phyloP scores from a whole-genome alignment of 768 basidiomycete species.

The Tulasnella sp. region DNA sequence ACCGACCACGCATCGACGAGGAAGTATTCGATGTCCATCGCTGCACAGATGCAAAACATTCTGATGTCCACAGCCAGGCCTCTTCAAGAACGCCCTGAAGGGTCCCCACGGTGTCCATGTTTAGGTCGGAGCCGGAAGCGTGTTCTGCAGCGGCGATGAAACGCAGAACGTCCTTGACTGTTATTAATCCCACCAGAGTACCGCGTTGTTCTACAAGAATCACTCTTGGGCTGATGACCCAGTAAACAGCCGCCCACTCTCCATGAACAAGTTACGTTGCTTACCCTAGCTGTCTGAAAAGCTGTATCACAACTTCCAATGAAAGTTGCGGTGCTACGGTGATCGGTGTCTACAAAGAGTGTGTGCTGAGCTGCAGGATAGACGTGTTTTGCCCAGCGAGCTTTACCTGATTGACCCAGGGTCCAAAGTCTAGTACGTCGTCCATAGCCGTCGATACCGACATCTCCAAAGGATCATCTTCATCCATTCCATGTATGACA shows the following conservation, averaged over 20 bases:
- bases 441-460: conserved; percentile 21
- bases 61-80: conserved; percentile 15
- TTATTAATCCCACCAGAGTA: conserved; percentile 70
- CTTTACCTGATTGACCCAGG: conserved; percentile 94
- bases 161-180: conserved; percentile 90
- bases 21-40: neutral
- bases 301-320: conserved; percentile 92
- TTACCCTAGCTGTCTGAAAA: conserved; percentile 97
- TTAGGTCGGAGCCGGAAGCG: conserved; percentile 16
- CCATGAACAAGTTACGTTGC: conserved; percentile 23
- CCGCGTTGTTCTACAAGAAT: conserved; percentile 89
- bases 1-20: neutral
- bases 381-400: conserved; percentile 17
- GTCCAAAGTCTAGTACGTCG: conserved; percentile 38
- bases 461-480: conserved; percentile 56
- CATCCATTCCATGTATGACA: conserved; percentile 40
- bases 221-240: conserved; percentile 68
- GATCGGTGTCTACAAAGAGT: conserved; percentile 65
- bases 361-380: neutral
- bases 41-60: neutral
- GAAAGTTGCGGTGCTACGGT: conserved; percentile 87
- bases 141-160: conserved; percentile 44
- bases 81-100: conserved; percentile 14
- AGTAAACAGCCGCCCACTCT: conserved; percentile 5
- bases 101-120: neutral